Conservation (phyloP, 768 basidiomycete genomes). For the Tulasnella sp. region DNA sequence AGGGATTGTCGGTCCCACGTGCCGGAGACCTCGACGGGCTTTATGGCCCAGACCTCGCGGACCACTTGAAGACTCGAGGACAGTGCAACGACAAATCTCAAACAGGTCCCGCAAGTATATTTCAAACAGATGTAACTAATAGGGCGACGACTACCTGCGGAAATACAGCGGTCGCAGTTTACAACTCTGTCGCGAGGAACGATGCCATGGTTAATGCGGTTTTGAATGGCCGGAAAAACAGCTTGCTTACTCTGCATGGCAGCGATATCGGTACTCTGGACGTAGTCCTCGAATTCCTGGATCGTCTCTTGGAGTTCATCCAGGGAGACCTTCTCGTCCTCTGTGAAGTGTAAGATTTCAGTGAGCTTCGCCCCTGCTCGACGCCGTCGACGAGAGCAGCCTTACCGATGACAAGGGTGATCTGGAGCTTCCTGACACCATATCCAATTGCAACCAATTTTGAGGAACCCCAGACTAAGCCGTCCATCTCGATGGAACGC, state of each 20-base stretch:
- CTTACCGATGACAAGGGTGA: conserved; percentile 41
- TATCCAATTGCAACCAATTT: conserved; percentile 90
- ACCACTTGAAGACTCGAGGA: neutral
- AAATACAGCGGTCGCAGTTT: neutral
- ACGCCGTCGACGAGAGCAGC: conserved; percentile 26
- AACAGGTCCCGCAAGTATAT: neutral
- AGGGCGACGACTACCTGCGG: neutral
- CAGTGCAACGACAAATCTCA: neutral
- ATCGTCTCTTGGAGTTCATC: conserved; percentile 92
- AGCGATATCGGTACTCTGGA: conserved; percentile 84
- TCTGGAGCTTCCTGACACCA: conserved; percentile 87
- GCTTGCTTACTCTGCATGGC: conserved; percentile 75
- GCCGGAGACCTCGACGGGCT: neutral
- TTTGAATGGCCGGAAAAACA: neutral
- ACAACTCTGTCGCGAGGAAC: neutral
- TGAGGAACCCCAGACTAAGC: conserved; percentile 92
- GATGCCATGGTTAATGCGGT: neutral
- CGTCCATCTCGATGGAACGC: conserved; percentile 75
- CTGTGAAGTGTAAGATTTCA: conserved; percentile 30
- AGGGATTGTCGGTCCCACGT: neutral
- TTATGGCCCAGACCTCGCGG: neutral
- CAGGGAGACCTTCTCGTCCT: conserved; percentile 90
- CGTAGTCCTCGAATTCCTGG: conserved; percentile 70
- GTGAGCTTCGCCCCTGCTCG: conserved; percentile 29
- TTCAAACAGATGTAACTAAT: neutral